These are phyloP conservation scores for Vanrija pseudolonga DNA, from an alignment of 1,284 basidiomycete species.

Conservation along the genomic window DNA sequence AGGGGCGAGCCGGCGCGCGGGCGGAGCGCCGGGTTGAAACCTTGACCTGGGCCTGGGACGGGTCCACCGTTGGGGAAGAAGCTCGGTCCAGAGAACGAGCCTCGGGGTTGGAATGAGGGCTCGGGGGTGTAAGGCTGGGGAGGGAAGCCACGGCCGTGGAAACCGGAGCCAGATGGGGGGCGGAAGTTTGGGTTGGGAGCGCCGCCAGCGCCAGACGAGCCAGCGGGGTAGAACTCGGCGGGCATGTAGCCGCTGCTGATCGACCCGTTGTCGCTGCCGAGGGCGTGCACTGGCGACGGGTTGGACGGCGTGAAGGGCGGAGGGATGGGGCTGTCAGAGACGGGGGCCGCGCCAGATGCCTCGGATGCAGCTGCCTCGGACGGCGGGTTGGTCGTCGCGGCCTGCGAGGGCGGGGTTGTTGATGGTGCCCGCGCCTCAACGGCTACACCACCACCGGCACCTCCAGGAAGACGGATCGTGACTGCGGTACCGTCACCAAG, in stretches of 20 bases:
- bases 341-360: not conserved
- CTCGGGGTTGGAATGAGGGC: conserved; percentile 11
- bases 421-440: not conserved
- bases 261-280: conserved; percentile 33
- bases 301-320: conserved; percentile 16
- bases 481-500: conserved; percentile 26
- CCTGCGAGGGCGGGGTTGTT: too few species aligned
- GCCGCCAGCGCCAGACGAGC: conserved; percentile 59
- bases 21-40: not conserved
- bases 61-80: conserved; percentile 1
- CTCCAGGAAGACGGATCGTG: conserved; percentile 34
- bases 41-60: not conserved
- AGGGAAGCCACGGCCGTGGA: conserved; percentile 12
- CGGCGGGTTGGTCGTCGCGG: not conserved
- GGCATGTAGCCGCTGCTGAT: conserved; percentile 34
- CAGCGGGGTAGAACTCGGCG: conserved; percentile 62
- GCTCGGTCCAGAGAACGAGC: conserved; percentile 21
- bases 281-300: conserved; percentile 11
- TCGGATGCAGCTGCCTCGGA: conserved; percentile 2
- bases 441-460: not conserved
- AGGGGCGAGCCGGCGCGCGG: conserved; percentile 23
- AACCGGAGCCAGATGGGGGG: not conserved
- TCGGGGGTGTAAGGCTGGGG: conserved; percentile 16
- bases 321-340: conserved; percentile 9
- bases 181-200: conserved; percentile 54